phyloP scores from a whole-genome alignment of 2,329 filamentous ascomycete genomes.

The Bipolaris gigantea region DNA sequence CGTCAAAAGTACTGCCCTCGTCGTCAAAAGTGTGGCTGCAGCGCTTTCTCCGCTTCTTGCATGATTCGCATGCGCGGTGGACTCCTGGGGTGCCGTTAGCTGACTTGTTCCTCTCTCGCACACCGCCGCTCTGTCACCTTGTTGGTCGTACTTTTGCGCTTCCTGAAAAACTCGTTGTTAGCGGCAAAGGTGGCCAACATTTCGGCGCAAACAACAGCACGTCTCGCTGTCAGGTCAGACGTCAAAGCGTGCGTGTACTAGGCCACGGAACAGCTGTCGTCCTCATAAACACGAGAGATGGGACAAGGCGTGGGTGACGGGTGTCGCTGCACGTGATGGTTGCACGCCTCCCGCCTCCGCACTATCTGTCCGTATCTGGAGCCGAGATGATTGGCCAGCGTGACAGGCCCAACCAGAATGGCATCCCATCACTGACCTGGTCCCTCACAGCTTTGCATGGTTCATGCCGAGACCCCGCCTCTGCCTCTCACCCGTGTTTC shows the following conservation, averaged over 20 bases:
- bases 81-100: conserved; percentile 40
- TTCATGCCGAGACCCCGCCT: not conserved
- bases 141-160: conserved; percentile 44
- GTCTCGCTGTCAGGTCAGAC: conserved; percentile 4
- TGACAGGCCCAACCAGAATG: conserved; percentile 14
- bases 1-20: conserved; percentile 20
- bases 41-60: conserved; percentile 50
- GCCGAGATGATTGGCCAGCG: conserved; percentile 12
- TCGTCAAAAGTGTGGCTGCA: conserved; percentile 49
- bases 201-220: conserved; percentile 10
- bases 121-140: conserved; percentile 7
- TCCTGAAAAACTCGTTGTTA: conserved; percentile 50
- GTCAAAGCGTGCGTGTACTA: conserved; percentile 13
- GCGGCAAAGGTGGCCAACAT: conserved; percentile 52
- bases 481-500: not conserved
- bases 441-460: not conserved
- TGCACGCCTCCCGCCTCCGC: conserved; percentile 25
- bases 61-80: conserved; percentile 49
- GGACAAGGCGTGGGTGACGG: conserved; percentile 16
- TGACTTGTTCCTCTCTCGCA: conserved; percentile 18
- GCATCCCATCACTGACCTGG: conserved; percentile 1
- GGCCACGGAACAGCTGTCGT: conserved; percentile 20
- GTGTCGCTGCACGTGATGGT: conserved; percentile 28
- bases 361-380: conserved; percentile 18
- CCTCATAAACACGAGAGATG: conserved; percentile 27